Conservation (phyloP, 768 basidiomycete species). For the Russula emetica region DNA sequence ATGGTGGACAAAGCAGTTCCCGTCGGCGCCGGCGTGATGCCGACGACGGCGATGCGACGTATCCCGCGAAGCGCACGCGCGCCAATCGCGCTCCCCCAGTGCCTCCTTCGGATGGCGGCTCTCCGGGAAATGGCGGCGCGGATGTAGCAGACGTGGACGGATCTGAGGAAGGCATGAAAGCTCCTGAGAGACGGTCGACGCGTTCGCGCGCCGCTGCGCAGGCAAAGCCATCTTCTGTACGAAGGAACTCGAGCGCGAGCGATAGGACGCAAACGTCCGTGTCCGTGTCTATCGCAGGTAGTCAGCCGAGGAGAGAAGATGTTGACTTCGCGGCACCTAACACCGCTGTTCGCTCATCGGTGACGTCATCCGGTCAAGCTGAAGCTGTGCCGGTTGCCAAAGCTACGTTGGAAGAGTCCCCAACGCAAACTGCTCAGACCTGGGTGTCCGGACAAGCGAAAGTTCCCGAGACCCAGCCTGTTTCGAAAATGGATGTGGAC, state of each 20-base stretch:
- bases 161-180: constrained; percentile 21
- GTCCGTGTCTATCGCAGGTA: constrained; percentile 27
- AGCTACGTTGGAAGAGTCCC: constrained; percentile 1
- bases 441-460: background rate
- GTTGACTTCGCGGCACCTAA: constrained; percentile 1
- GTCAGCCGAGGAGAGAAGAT: constrained; percentile 24
- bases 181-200: constrained; percentile 28
- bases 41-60: constrained; percentile 29
- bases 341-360: constrained; percentile 4
- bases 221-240: constrained; percentile 10
- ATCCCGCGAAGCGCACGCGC: constrained; percentile 29
- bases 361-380: constrained; percentile 13
- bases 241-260: constrained; percentile 29
- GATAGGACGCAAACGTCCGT: constrained; percentile 28
- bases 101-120: constrained; percentile 20
- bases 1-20: constrained; percentile 20
- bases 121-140: constrained; percentile 22
- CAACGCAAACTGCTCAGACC: background rate
- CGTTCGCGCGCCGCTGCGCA: constrained; percentile 28
- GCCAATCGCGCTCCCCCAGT: constrained; percentile 18
- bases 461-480: background rate
- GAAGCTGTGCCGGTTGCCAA: constrained; percentile 10
- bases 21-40: constrained; percentile 28
- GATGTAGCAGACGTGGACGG: constrained; percentile 22
- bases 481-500: constrained; percentile 6